Evolutionary conservation across 1,139 yeast genomes (phyloP), one percentile per base, ranked within the genome.

Genomic region (Diutina siamensis): DNA sequence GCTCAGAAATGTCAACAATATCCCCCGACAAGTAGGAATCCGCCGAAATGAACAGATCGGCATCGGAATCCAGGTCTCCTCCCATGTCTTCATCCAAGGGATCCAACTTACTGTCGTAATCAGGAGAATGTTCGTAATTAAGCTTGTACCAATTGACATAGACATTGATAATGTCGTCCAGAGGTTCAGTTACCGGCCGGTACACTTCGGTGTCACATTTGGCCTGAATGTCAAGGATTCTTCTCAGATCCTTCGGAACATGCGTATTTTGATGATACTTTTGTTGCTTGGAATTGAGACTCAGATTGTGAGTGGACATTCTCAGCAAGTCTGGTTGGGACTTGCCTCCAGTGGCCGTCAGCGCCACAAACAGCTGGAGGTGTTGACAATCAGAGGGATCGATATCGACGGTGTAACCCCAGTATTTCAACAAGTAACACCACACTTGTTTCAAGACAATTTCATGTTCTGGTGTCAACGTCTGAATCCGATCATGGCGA

Each of bases 391-490:
- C 42, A 17, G 9, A 15, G 21, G 42, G 42, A 25, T 38, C 42
- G 15, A 38, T 38, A 15, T 38, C 42, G 13, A 80, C 71, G 2
- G 73, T 71, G 47, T 78, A 70, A 2, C 87, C 92, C 67, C 79
- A 72, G 47, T 70, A 76, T 48, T 73, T 75, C 50, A 85, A 64
- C 42, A 82, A 56, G 50, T 78, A 74, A 38, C 83, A 78, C 92
- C 94, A 83, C 45, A 80, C 71, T 57, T 84, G 89, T 62, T 86
- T 86, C 53, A 87, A 68, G 36, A 69, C 69, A 46, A 72, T 65
- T 55, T 83, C 94, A 61, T 85, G 82, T 38, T 76, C 80, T 1
- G 68, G 62, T 12, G 80, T 72, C 44, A 86, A 65, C 22, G 78
- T 72, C 51, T 75, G 77, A 44, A 77, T 68, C 53, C 84, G 72